Conservation (phyloP, 2,329 filamentous ascomycete genomes). For the Penicillium griseofulvum region DNA sequence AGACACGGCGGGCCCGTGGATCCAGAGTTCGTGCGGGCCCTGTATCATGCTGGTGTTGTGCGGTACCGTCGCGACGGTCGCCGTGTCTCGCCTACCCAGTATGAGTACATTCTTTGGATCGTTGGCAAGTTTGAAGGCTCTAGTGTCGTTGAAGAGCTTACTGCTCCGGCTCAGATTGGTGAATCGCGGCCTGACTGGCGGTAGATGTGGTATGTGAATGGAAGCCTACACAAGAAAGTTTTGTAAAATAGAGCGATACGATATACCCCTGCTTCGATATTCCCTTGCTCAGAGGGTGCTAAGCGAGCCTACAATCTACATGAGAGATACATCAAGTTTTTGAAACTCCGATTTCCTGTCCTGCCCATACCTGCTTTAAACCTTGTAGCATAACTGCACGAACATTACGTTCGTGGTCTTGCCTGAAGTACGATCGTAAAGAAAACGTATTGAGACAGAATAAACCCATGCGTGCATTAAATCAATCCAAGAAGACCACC, state of each 20-base stretch:
- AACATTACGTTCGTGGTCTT: background rate
- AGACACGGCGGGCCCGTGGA: conserved; percentile 44
- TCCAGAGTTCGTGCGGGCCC: conserved; percentile 46
- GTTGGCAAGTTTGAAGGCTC: conserved; percentile 45
- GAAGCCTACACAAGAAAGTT: background rate
- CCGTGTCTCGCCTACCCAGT: conserved; percentile 33
- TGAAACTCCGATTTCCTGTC: background rate
- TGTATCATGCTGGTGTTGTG: conserved; percentile 51
- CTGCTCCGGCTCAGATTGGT: conserved; percentile 19
- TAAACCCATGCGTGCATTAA: conserved; percentile 18
- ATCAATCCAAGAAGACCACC: conserved; percentile 13
- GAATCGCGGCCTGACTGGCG: background rate
- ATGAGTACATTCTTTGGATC: conserved; percentile 47
- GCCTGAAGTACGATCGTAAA: conserved; percentile 7
- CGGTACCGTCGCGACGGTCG: conserved; percentile 41
- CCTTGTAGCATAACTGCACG: conserved; percentile 6
- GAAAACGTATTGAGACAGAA: conserved; percentile 7
- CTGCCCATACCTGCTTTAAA: background rate
- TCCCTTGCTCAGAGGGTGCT: background rate
- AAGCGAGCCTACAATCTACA: background rate
- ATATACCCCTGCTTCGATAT: conserved; percentile 13
- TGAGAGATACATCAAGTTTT: background rate
- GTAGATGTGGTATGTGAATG: background rate
- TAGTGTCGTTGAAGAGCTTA: conserved; percentile 37
- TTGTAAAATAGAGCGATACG: conserved; percentile 13